Percentiles rank a stretch among this genome's conserved stretches.
phyloP scores from a whole-genome alignment of 1,284 basidiomycete species.

The Apiotrichum siamense region DNA sequence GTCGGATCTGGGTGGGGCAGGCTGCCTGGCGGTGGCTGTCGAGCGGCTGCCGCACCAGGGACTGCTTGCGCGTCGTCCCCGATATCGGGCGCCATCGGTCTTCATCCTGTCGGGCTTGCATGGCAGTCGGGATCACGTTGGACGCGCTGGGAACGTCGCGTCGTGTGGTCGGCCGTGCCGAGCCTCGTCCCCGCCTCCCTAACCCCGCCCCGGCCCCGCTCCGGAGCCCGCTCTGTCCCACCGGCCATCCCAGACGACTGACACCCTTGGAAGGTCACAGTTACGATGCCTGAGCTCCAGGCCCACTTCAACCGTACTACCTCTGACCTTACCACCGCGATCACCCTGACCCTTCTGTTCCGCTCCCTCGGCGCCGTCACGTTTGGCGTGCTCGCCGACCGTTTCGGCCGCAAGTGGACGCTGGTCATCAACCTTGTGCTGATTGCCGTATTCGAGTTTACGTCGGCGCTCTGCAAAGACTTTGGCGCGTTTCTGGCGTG shows the following conservation, averaged over 20 bases:
- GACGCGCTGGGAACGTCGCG: too few relatives aligned
- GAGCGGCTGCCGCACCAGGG: too few relatives aligned
- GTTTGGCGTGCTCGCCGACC: conserved; percentile 69
- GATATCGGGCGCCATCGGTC: too few relatives aligned
- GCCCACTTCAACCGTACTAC: conserved; percentile 19
- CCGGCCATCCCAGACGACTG: too few relatives aligned
- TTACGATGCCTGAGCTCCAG: conserved; percentile 9
- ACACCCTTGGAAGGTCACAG: too few relatives aligned
- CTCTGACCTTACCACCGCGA: conserved; percentile 56
- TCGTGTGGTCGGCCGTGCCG: too few relatives aligned
- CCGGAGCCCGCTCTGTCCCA: neutral
- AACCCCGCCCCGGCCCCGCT: neutral
- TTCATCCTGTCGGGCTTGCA: too few relatives aligned
- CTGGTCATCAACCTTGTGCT: conserved; percentile 69
- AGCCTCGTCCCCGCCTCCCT: too few relatives aligned
- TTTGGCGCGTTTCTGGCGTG: conserved; percentile 50
- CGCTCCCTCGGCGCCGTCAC: conserved; percentile 79
- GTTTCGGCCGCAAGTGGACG: conserved; percentile 75
- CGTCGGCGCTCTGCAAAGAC: conserved; percentile 51
- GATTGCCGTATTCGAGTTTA: conserved; percentile 68
- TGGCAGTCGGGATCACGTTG: too few relatives aligned
- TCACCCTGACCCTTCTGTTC: conserved; percentile 90
- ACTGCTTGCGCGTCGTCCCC: too few relatives aligned
- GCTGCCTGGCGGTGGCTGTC: too few relatives aligned
- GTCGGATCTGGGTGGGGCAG: too few relatives aligned